Base-by-base conservation (phyloP, 2,329 filamentous ascomycete species). In the Acrodontium crateriforme region DNA sequence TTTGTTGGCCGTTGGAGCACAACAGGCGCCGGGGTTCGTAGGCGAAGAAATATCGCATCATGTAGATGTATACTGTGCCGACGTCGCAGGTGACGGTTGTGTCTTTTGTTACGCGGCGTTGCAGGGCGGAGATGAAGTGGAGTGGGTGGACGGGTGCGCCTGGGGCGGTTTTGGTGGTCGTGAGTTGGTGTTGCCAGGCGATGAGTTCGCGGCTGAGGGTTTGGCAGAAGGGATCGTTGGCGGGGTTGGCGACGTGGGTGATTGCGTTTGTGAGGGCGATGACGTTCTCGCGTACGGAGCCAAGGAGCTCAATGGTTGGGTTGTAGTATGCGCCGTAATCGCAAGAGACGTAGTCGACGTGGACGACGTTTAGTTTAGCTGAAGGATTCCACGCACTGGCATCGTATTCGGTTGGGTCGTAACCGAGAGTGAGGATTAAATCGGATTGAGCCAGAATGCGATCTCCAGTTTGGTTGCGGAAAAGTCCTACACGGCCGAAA, bases 1-100 rank as follows among this genome's bases (percentile, higher is more conserved):
- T 65, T 42, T 65, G 61, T 42, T 65, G 60, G 2, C 60, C 60
- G 36, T 64, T 60, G 25, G 57, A 61, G 28, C 59, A 60, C 9
- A 64, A 52, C 16, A 64, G 55, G 1, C 52, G 53, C 10, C 56
- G 57, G 3, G 61, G 60, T 21, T 52, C 34, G 43, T 60, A 62
- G 3, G 55, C 51, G 38, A 54, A 57, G 48, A 60, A 62, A 44
- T 54, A 57, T 1, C 59, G 52, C 42, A 57, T 59, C 42, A 63
- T 55, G 45, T 57, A 65, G 38, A 65, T 63, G 47, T 65, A 65
- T 11, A 62, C 58, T 1, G 58, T 61, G 5, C 60, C 60, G 1
- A 65, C 58, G 33, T 65, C 61, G 18, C 47, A 53, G n/a, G 50
- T 52, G 10, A 65, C 58, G 1, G 54, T 58, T 0, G 60, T 61